Percentiles rank a stretch among this genome's conserved stretches.
phyloP scores from a whole-genome alignment of 768 basidiomycete genomes.

The Macrocybe gigantea region DNA sequence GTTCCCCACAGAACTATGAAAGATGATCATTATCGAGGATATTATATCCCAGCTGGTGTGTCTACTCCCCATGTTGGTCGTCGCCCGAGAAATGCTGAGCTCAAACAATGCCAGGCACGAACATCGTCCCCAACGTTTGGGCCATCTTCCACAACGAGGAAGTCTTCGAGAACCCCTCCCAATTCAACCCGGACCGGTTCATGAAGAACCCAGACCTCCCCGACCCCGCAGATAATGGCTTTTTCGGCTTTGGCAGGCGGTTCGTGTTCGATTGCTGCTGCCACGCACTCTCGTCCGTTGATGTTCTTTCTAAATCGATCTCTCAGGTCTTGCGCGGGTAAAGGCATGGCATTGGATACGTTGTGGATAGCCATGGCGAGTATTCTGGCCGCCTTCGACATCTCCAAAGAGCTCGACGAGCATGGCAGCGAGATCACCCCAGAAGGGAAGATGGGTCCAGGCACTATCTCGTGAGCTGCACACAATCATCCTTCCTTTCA shows the following conservation, averaged over 20 bases:
- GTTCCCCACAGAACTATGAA: neutral
- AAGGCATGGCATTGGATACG: neutral
- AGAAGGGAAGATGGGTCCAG: neutral
- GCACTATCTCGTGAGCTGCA: neutral
- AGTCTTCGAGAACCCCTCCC: neutral
- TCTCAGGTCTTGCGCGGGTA: neutral
- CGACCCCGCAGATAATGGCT: no score
- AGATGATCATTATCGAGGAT: neutral
- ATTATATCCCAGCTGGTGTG: neutral
- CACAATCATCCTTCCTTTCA: no score
- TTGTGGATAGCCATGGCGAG: slow-evolving; percentile 8
- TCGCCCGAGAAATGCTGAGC: neutral
- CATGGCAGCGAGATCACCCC: slow-evolving; percentile 3
- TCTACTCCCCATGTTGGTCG: neutral
- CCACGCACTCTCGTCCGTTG: neutral
- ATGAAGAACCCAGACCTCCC: neutral
- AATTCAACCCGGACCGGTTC: neutral
- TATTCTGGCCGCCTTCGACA: neutral
- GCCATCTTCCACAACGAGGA: neutral
- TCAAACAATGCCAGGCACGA: neutral
- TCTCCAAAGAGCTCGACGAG: slow-evolving; percentile 2
- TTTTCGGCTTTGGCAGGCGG: slow-evolving; percentile 22
- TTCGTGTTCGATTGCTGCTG: neutral
- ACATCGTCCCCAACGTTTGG: neutral
- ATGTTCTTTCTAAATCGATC: slow-evolving; percentile 1